Base-by-base conservation (phyloP, 208 protist species). In the Vickermania spadyakhi region DNA sequence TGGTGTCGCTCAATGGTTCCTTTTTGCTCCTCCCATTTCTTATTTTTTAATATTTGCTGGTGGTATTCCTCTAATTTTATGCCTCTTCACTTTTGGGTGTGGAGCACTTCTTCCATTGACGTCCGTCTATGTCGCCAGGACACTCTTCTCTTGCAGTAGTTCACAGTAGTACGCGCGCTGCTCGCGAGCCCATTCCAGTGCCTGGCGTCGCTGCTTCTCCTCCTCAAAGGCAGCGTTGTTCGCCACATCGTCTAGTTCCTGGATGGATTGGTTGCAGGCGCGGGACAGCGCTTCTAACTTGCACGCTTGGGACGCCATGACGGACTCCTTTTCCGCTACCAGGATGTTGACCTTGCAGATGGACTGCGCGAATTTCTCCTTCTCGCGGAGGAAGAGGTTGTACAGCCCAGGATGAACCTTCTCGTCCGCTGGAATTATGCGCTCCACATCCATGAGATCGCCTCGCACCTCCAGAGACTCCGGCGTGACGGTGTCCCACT, bases 391-490 rank as follows among this genome's bases (percentile, higher is more conserved):
- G 22, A 93, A 73, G 42, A 93, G 58, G 59, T 91, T 93, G 69
- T 93, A 89, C 21, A 93, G 75, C 18, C 76, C 83, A 31, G 86
- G 83, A 64, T 93, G 86, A 26, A 89, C 75, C 66, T 80, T 84
- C 62, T 93, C 86, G 64, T 93, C 78, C 4, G 86, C 70, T 1
- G 86, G 86, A 27, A 90, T 86, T 53, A 93, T 91, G 30, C 63
- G 65, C 56, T 93, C 86, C 52, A 90, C 73, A 70, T 91, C 74
- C 66, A 89, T 90, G 51, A 91, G 69, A 62, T 77, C 72, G 26
- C 73, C 81, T 31, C 80, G 66, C 41, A 25, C 61, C 36, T 71
- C 66, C 2, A 63, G 78, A 45, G 72, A 77, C 45, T 81, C 79
- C 23, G 84, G 64, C 21, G 68, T 68, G 23, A 72, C 26, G 63